phyloP scores from a whole-genome alignment of 2,329 filamentous ascomycete genomes.

The Thelonectria olida region DNA sequence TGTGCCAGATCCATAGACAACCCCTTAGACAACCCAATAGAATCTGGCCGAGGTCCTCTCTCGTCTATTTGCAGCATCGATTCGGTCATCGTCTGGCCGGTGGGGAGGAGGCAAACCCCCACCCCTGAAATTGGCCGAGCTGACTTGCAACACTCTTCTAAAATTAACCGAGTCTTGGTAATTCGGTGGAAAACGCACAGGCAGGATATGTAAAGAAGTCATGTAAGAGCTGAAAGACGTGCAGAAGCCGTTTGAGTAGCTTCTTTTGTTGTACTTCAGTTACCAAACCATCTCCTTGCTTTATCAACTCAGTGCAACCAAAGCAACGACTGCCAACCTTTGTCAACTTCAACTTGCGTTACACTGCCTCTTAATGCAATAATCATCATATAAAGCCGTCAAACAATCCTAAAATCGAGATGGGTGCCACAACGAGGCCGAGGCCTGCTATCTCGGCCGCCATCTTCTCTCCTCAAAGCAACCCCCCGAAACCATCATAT shows the following conservation, averaged over 20 bases:
- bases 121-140: slow-evolving; percentile 9
- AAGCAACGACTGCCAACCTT: not conserved
- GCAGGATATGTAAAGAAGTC: not conserved
- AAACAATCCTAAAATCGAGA: not conserved
- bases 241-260: not conserved
- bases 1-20: not conserved
- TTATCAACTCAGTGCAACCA: not conserved
- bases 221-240: not conserved
- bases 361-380: not conserved
- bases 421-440: not conserved
- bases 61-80: not conserved
- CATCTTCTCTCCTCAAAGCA: slow-evolving; percentile 30
- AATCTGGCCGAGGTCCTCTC: not conserved
- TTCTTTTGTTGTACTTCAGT: too few relatives aligned
- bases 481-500: slow-evolving; percentile 18
- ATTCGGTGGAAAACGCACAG: slow-evolving; percentile 4
- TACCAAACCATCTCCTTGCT: too few relatives aligned
- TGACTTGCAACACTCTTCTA: not conserved
- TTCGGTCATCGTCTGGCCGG: not conserved
- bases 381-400: not conserved
- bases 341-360: not conserved
- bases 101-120: not conserved
- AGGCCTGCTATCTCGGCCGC: slow-evolving; percentile 20
- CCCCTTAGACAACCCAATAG: not conserved
- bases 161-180: slow-evolving; percentile 6